Evolutionary conservation across 1,284 basidiomycete genomes (phyloP).

Genomic region (Athelia sp.): DNA sequence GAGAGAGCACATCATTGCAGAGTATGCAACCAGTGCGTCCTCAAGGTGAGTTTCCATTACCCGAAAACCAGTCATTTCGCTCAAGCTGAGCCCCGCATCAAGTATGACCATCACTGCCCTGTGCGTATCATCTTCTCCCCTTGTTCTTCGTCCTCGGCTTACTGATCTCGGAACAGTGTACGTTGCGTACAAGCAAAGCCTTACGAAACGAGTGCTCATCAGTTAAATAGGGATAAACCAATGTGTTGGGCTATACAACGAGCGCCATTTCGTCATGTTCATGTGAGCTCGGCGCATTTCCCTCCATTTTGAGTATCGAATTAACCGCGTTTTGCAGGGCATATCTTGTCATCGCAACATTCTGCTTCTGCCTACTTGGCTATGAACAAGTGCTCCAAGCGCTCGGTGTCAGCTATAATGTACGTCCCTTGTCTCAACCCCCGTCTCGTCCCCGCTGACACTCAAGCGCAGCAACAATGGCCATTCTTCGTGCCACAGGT

Average conservation of each 20-base stretch:
- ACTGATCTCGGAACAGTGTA: conserved; percentile 32
- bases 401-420: conserved; percentile 43
- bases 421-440: conserved; percentile 4
- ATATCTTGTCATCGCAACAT: conserved; percentile 66
- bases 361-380: conserved; percentile 54
- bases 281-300: conserved; percentile 48
- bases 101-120: conserved; percentile 95
- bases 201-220: neutral
- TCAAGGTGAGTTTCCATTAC: conserved; percentile 26
- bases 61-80: no score
- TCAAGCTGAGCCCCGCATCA: conserved; percentile 23
- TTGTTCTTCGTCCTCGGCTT: conserved; percentile 4
- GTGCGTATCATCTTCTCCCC: conserved; percentile 41
- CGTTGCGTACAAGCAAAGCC: conserved; percentile 16
- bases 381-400: conserved; percentile 53
- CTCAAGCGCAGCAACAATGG: conserved; percentile 45
- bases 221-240: conserved; percentile 82
- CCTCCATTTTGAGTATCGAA: neutral
- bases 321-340: conserved; percentile 37
- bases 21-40: conserved; percentile 86
- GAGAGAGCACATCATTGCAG: conserved; percentile 95
- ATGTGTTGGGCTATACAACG: conserved; percentile 94
- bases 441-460: conserved; percentile 6
- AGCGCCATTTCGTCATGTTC: conserved; percentile 94
- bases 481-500: conserved; percentile 60